phyloP scores from a whole-genome alignment of 805 yeast genomes.

The Ogataea glucozyma region DNA sequence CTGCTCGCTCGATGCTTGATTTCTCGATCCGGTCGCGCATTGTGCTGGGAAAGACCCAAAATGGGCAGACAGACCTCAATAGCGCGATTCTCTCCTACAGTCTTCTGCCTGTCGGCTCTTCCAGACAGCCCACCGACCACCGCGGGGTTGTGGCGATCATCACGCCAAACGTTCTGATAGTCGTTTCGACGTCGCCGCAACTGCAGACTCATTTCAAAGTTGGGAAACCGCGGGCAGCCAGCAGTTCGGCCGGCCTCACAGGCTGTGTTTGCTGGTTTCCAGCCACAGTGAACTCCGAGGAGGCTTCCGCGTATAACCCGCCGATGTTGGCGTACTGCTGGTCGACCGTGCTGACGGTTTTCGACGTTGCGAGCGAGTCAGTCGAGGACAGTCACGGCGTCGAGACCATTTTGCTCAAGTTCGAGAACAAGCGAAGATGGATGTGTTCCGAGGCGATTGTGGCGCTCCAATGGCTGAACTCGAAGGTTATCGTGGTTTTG shows the following conservation, averaged over 20 bases:
- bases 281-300: constrained; percentile 35
- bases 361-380: constrained; percentile 47
- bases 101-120: constrained; percentile 62
- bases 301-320: constrained; percentile 24
- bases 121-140: constrained; percentile 53
- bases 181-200: constrained; percentile 56
- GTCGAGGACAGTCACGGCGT: constrained; percentile 28
- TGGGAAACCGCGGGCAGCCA: constrained; percentile 45
- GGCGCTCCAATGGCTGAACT: constrained; percentile 57
- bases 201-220: constrained; percentile 54
- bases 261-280: constrained; percentile 71
- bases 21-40: constrained; percentile 48
- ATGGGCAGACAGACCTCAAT: constrained; percentile 11
- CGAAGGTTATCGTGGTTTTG: constrained; percentile 40
- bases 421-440: constrained; percentile 44
- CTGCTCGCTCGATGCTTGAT: constrained; percentile 57
- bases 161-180: constrained; percentile 48
- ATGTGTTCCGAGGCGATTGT: constrained; percentile 50
- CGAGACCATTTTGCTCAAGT: constrained; percentile 31
- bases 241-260: constrained; percentile 33
- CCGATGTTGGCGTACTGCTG: constrained; percentile 69
- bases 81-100: constrained; percentile 42
- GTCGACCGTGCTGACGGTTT: constrained; percentile 58
- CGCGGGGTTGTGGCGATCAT: constrained; percentile 62
- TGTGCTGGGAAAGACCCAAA: constrained; percentile 50